phyloP scores from a whole-genome alignment of 371 early-diverging fungal species.

The Mucor saturninus region DNA sequence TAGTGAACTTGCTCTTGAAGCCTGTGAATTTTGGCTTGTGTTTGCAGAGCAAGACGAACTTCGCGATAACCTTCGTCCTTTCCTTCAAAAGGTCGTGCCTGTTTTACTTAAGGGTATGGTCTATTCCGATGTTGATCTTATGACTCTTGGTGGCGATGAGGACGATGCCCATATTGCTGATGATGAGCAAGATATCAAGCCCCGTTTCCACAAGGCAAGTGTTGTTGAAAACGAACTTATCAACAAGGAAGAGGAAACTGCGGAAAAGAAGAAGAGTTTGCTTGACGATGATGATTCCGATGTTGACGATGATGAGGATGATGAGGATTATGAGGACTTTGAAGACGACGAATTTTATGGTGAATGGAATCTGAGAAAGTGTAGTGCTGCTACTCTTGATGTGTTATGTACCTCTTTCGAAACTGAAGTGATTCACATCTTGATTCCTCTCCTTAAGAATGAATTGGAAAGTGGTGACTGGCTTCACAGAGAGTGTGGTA shows the following conservation, averaged over 20 bases:
- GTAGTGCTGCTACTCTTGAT: conserved; percentile 95
- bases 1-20: conserved; percentile 87
- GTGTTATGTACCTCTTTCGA: conserved; percentile 88
- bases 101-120: conserved; percentile 93
- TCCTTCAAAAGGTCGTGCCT: conserved; percentile 83
- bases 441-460: conserved; percentile 87
- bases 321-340: conserved; percentile 84
- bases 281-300: conserved; percentile 40
- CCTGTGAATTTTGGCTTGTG: conserved; percentile 97
- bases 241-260: conserved; percentile 46
- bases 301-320: conserved; percentile 81
- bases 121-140: conserved; percentile 89
- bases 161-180: conserved; percentile 88
- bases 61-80: conserved; percentile 78
- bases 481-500: conserved; percentile 92
- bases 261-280: conserved; percentile 28
- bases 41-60: conserved; percentile 91
- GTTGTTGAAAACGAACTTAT: conserved; percentile 73
- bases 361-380: conserved; percentile 97
- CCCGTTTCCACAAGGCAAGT: conserved; percentile 87
- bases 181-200: conserved; percentile 89
- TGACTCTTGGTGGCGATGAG: conserved; percentile 77
- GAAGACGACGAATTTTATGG: conserved; percentile 88
- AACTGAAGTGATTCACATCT: conserved; percentile 74
- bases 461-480: conserved; percentile 85